phyloP scores from a whole-genome alignment of 2,329 filamentous ascomycete genomes.

The Fusarium robinianum region DNA sequence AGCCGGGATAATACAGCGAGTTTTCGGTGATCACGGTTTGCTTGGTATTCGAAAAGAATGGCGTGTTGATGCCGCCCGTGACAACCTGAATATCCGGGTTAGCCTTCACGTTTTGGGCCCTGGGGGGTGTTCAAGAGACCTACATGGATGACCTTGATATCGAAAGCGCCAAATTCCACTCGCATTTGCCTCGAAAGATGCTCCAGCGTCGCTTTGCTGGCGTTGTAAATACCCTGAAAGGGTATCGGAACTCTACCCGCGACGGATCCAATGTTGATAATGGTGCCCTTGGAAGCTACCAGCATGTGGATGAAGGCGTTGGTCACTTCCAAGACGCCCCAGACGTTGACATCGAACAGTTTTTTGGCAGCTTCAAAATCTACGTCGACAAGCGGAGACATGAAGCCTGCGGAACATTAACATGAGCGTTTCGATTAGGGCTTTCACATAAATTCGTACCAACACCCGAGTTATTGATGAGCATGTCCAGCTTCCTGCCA shows the following conservation, averaged over 20 bases:
- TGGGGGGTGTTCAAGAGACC: not conserved
- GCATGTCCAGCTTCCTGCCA: conserved; percentile 46
- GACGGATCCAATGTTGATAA: conserved; percentile 49
- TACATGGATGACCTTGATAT: conserved; percentile 41
- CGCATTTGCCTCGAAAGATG: conserved; percentile 47
- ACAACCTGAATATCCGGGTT: conserved; percentile 23
- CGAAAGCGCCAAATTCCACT: conserved; percentile 45
- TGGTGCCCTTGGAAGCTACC: conserved; percentile 39
- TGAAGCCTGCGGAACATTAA: conserved; percentile 18
- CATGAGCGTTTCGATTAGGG: not conserved
- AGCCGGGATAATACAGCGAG: conserved; percentile 26
- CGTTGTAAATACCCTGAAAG: conserved; percentile 48
- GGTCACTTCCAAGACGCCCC: conserved; percentile 45
- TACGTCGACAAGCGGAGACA: conserved; percentile 29
- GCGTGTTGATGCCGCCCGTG: conserved; percentile 41
- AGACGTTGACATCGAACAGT: conserved; percentile 47
- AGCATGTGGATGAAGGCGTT: conserved; percentile 47
- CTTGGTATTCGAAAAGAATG: conserved; percentile 45
- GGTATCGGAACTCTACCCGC: conserved; percentile 30
- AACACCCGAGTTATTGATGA: conserved; percentile 50
- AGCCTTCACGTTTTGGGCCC: not conserved
- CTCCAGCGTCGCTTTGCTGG: conserved; percentile 49
- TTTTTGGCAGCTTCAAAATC: conserved; percentile 25
- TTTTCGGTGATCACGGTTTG: conserved; percentile 46
- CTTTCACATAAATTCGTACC: conserved; percentile 32